These are phyloP conservation scores for Zostera marina DNA, from an alignment of 116 monocot species.

Conservation along the genomic window DNA sequence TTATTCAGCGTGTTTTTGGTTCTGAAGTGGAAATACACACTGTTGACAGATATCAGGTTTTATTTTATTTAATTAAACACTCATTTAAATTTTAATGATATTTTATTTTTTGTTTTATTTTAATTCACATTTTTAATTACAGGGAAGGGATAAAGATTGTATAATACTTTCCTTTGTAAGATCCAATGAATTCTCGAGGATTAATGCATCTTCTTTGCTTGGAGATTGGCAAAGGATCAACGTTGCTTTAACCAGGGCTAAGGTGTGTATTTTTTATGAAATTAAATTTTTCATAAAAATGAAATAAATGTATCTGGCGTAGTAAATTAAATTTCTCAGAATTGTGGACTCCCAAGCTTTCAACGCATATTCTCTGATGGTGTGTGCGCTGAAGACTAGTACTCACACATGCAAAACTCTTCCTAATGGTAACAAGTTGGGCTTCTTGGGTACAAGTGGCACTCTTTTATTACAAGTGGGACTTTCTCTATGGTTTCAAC, in stretches of 20 bases:
- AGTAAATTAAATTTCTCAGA: no score
- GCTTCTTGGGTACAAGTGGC: no score
- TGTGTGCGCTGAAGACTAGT: no score
- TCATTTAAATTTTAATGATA: neutral
- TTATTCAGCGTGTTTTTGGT: slow-evolving; percentile 30
- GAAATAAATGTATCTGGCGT: no score
- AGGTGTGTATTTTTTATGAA: slow-evolving; percentile 25
- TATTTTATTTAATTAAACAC: neutral
- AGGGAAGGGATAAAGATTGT: slow-evolving; percentile 99
- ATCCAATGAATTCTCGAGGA: slow-evolving; percentile 31
- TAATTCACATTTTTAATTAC: slow-evolving; percentile 2
- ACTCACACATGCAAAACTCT: no score
- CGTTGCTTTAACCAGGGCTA: slow-evolving; percentile 86
- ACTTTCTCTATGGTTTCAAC: no score
- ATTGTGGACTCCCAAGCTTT: no score
- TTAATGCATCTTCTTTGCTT: slow-evolving; percentile 56
- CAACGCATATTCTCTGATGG: no score
- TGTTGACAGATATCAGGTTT: slow-evolving; percentile 93
- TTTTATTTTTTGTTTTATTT: neutral
- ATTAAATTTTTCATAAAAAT: neutral
- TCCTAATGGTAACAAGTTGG: no score
- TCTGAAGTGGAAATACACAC: slow-evolving; percentile 74
- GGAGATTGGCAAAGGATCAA: slow-evolving; percentile 96
- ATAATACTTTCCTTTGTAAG: slow-evolving; percentile 88
- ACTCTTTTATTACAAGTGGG: no score